A percentile compares a stretch with the other conserved stretches of the same genome.
Conservation (phyloP, 1,284 basidiomycete genomes). For the Ustilago crameri region DNA sequence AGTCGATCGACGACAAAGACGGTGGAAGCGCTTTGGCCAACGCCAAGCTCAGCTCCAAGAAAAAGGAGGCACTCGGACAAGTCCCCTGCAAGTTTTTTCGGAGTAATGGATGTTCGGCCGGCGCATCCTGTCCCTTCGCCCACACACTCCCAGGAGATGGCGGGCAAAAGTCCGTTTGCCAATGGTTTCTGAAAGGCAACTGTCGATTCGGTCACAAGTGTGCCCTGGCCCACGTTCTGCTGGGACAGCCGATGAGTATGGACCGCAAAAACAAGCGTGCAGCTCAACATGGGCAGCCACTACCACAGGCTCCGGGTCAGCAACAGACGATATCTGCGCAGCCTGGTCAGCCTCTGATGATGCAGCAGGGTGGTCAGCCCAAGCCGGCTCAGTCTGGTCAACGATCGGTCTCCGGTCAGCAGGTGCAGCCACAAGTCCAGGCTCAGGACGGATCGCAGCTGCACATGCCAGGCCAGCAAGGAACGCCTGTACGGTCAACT, state of each 20-base stretch:
- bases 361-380: slow-evolving; percentile 8
- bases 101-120: slow-evolving; percentile 78
- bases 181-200: slow-evolving; percentile 87
- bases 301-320: slow-evolving; percentile 27
- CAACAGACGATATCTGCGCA: slow-evolving; percentile 3
- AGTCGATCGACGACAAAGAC: slow-evolving; percentile 50
- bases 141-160: slow-evolving; percentile 73
- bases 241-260: slow-evolving; percentile 85
- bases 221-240: slow-evolving; percentile 82
- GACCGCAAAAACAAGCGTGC: slow-evolving; percentile 98
- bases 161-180: slow-evolving; percentile 82
- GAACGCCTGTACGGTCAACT: slow-evolving; percentile 2
- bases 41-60: slow-evolving; percentile 66
- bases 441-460: slow-evolving; percentile 9
- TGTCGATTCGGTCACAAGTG: slow-evolving; percentile 99
- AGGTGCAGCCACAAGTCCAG: slow-evolving; percentile 9
- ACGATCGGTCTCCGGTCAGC: slow-evolving; percentile 18
- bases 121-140: slow-evolving; percentile 93
- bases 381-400: slow-evolving; percentile 3
- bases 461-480: slow-evolving; percentile 17
- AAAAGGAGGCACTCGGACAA: slow-evolving; percentile 83
- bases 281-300: slow-evolving; percentile 74
- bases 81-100: slow-evolving; percentile 99
- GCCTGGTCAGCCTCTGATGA: slow-evolving; percentile 5
- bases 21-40: slow-evolving; percentile 62